These are phyloP conservation scores for Fusarium sp. DNA, from an alignment of 2,329 filamentous ascomycete species.

Conservation along the genomic window DNA sequence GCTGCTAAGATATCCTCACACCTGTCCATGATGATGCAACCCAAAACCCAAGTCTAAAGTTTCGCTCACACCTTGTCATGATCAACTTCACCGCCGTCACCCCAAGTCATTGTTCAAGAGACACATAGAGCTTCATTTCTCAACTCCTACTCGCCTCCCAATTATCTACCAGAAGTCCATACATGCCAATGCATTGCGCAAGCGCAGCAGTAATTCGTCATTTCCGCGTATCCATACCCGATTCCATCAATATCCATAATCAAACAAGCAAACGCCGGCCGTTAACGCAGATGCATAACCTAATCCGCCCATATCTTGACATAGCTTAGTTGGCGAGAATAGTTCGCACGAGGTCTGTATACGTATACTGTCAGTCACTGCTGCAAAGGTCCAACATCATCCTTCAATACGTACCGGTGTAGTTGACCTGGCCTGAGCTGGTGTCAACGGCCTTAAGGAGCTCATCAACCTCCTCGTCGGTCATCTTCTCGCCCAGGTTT, in stretches of 20 bases:
- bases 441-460: constrained; percentile 98
- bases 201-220: constrained; percentile 44
- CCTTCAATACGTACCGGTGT: constrained; percentile 72
- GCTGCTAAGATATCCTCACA: not conserved
- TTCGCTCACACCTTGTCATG: not conserved
- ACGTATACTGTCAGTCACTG: constrained; percentile 5
- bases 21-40: not conserved
- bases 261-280: constrained; percentile 49
- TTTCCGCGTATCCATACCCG: constrained; percentile 39
- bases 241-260: constrained; percentile 45
- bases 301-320: constrained; percentile 32
- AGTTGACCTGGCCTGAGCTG: constrained; percentile 96
- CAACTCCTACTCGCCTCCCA: constrained; percentile 35
- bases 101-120: constrained; percentile 22
- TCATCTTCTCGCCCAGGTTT: constrained; percentile 99
- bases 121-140: constrained; percentile 37
- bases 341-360: constrained; percentile 80
- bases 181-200: constrained; percentile 36
- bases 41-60: not conserved
- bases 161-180: constrained; percentile 47
- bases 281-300: constrained; percentile 50
- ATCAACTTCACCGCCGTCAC: constrained; percentile 10
- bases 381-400: not conserved
- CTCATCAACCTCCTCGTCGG: constrained; percentile 98
- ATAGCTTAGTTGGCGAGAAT: constrained; percentile 80